Base-by-base conservation (phyloP, 139 green algal species). In the Chlamydomonas sphaeroides region DNA sequence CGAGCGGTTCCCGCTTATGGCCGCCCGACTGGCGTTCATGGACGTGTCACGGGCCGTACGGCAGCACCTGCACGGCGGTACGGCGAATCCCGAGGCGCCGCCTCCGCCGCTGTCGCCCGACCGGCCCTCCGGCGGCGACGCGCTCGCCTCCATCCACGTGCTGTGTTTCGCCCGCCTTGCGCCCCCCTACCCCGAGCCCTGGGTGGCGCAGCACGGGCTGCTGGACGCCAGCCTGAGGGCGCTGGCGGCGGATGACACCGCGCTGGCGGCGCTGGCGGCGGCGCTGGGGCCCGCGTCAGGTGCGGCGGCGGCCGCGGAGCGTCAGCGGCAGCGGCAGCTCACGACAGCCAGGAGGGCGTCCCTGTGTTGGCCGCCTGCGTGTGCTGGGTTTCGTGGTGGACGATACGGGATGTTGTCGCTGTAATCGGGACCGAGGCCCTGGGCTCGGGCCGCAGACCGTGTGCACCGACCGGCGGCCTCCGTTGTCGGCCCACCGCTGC, bases 141-240 rank as follows among this genome's bases (percentile, higher is more conserved):
- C 67, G n/a, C 48, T 85, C 33, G 42, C 61, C 18, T 53, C 68
- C 66, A 41, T 95, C 61, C 62, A 68, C 49, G 80, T 86, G 62
- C 85, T 94, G 56, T 95, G 91, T 59, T 92, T 81, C 42, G 91
- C 89, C 57, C 91, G 89, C 41, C 56, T 91, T 23, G 30, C 79
- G 0, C 53, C 68, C 21, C 84, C 80, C 1, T 85, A 85, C 23
- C 88, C 84, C 6, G n/a, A 74, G 25, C 57, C 80, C 0, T 95
- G 91, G 91, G 39, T 73, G 32, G 57, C 76, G 28, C 49, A 83
- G 36, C 82, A 94, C 68, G 38, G 33, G 25, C 53, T 90, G 62
- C 69, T 95, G 48, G 41, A 75, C 42, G 36, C 32, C 0, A 84
- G 76, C 30, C 78, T 94, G 45, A 8, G 32, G 20, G 32, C 56